Percentiles rank a stretch among this genome's conserved stretches.
Conservation (phyloP, 2,329 filamentous ascomycete genomes). For the Fulvia fulva region DNA sequence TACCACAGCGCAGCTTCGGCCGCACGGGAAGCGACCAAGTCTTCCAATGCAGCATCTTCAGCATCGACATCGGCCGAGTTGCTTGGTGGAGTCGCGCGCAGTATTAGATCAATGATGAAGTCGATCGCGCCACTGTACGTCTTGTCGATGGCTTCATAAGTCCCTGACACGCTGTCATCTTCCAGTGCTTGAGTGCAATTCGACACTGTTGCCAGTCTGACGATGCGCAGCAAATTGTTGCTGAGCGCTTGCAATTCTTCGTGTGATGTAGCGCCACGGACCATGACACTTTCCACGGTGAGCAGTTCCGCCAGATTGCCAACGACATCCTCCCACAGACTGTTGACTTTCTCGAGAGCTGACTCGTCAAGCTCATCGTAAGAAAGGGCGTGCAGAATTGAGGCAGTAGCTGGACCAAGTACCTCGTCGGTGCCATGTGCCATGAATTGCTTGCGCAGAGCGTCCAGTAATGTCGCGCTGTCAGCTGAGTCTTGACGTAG, state of each 20-base stretch:
- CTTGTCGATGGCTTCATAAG: slow-evolving; percentile 15
- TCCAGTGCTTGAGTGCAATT: slow-evolving; percentile 76
- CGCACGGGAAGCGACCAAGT: slow-evolving; percentile 70
- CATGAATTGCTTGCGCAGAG: slow-evolving; percentile 90
- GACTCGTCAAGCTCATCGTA: slow-evolving; percentile 87
- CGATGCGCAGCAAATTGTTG: slow-evolving; percentile 32
- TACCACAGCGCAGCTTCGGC: slow-evolving; percentile 79
- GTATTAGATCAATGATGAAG: slow-evolving; percentile 67
- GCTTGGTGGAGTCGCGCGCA: slow-evolving; percentile 64
- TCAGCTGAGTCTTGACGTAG: slow-evolving; percentile 79
- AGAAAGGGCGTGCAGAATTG: slow-evolving; percentile 77
- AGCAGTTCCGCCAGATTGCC: slow-evolving; percentile 66
- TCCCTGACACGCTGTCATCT: slow-evolving; percentile 43
- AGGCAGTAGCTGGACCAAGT: slow-evolving; percentile 74
- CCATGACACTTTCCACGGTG: slow-evolving; percentile 66
- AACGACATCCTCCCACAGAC: slow-evolving; percentile 80
- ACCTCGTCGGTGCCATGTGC: slow-evolving; percentile 86
- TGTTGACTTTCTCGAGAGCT: slow-evolving; percentile 72
- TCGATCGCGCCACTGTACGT: slow-evolving; percentile 51
- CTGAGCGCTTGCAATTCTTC: slow-evolving; percentile 34
- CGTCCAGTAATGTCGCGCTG: slow-evolving; percentile 77
- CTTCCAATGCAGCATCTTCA: slow-evolving; percentile 71
- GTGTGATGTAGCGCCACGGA: slow-evolving; percentile 61
- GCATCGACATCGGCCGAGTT: slow-evolving; percentile 55
- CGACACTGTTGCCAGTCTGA: slow-evolving; percentile 41